A percentile compares a stretch with the other conserved stretches of the same genome.
phyloP scores from a whole-genome alignment of 306 rosid species.

The Luffa acutangula region DNA sequence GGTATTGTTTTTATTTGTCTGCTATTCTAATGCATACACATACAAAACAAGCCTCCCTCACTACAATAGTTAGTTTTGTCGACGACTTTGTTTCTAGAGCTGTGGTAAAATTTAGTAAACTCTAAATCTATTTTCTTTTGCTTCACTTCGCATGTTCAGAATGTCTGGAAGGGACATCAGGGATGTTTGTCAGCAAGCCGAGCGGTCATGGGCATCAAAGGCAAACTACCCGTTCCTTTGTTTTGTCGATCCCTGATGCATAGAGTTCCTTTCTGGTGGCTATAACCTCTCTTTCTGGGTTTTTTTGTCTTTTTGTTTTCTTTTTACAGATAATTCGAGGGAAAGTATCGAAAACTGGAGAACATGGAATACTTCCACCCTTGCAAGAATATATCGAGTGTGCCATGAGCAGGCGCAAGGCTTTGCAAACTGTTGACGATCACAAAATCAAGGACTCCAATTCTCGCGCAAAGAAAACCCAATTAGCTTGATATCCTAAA shows the following conservation, averaged over 20 bases:
- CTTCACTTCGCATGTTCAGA: slow-evolving; percentile 26
- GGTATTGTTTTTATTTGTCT: not conserved
- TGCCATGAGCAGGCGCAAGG: slow-evolving; percentile 24
- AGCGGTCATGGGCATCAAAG: slow-evolving; percentile 92
- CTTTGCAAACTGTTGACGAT: slow-evolving; percentile 14
- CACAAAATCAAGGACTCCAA: not conserved
- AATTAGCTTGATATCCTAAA: slow-evolving; percentile 12
- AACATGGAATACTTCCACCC: slow-evolving; percentile 27
- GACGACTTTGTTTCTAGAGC: not conserved
- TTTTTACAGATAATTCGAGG: slow-evolving; percentile 56
- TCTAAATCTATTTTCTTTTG: not conserved
- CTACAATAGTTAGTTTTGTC: not conserved
- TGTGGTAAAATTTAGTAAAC: not conserved
- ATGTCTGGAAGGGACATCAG: slow-evolving; percentile 94
- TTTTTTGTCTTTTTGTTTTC: slow-evolving; percentile 8
- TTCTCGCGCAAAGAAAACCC: slow-evolving; percentile 10
- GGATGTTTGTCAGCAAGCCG: slow-evolving; percentile 90
- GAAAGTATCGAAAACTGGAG: slow-evolving; percentile 24
- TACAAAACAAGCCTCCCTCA: not conserved
- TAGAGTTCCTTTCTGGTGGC: not conserved
- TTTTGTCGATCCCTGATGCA: not conserved
- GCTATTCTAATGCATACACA: not conserved
- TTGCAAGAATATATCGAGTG: slow-evolving; percentile 30
- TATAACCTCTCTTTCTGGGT: not conserved
- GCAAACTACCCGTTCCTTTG: slow-evolving; percentile 15